Percentiles rank a stretch among this genome's conserved stretches.
Conservation (phyloP, 2,329 filamentous ascomycete genomes). For the Aspergillus pseudonomiae region DNA sequence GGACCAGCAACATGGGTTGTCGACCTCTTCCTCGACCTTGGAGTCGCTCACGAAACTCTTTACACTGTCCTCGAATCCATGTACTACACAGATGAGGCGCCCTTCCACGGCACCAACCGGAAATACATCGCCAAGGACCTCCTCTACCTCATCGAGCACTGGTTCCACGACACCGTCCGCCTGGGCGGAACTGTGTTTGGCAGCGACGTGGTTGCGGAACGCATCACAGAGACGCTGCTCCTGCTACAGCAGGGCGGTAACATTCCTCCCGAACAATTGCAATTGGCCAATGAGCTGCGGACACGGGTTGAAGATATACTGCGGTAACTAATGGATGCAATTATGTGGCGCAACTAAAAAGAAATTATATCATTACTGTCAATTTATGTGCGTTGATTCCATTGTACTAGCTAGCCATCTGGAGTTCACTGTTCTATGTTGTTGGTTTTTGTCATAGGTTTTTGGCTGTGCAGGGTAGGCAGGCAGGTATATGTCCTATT, state of each 20-base stretch:
- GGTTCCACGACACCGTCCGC: constrained; percentile 61
- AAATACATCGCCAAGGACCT: constrained; percentile 63
- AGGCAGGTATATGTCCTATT: neutral
- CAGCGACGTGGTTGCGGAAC: constrained; percentile 59
- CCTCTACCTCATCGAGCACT: constrained; percentile 62
- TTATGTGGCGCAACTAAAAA: constrained; percentile 4
- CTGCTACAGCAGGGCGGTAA: constrained; percentile 48
- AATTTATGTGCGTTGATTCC: neutral
- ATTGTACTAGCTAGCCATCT: neutral
- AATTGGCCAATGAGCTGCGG: constrained; percentile 45
- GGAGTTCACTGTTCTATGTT: neutral
- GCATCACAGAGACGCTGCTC: constrained; percentile 49
- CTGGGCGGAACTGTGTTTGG: constrained; percentile 61
- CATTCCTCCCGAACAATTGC: constrained; percentile 42
- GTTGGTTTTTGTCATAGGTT: neutral
- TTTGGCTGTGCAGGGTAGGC: constrained; percentile 1
- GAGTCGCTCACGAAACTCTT: constrained; percentile 63
- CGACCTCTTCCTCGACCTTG: constrained; percentile 66
- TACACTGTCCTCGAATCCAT: constrained; percentile 66
- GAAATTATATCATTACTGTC: constrained; percentile 1
- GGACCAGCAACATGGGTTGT: constrained; percentile 61
- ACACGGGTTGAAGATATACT: constrained; percentile 45
- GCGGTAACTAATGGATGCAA: constrained; percentile 29
- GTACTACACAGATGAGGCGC: constrained; percentile 68
- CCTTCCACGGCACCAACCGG: constrained; percentile 63